A percentile compares a stretch with the other conserved stretches of the same genome.
phyloP scores from a whole-genome alignment of 768 basidiomycete species.

The Termitomyces sp. region DNA sequence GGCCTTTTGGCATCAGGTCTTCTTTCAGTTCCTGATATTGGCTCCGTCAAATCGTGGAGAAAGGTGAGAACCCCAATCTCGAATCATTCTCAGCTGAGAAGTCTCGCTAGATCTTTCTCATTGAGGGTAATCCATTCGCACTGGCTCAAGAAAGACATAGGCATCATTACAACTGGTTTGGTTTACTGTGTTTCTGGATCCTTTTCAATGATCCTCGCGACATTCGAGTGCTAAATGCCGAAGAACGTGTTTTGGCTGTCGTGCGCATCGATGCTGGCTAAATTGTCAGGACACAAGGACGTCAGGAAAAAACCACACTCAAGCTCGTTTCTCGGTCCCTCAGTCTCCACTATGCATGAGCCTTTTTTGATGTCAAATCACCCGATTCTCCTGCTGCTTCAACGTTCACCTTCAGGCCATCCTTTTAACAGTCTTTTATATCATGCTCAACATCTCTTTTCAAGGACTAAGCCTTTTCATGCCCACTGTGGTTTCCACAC shows the following conservation, averaged over 20 bases:
- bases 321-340: constrained; percentile 29
- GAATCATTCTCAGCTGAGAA: background rate
- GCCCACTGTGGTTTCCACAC: constrained; percentile 44
- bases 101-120: constrained; percentile 35
- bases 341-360: constrained; percentile 30
- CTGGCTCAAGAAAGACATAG: constrained; percentile 3
- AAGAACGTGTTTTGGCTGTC: constrained; percentile 34
- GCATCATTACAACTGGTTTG: constrained; percentile 38
- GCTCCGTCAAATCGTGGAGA: constrained; percentile 31
- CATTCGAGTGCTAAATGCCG: constrained; percentile 30
- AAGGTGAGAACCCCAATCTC: constrained; percentile 24
- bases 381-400: background rate
- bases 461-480: constrained; percentile 28
- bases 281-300: constrained; percentile 25
- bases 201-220: constrained; percentile 35
- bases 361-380: background rate
- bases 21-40: constrained; percentile 31
- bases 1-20: constrained; percentile 38
- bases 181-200: constrained; percentile 32
- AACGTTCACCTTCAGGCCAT: constrained; percentile 15
- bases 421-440: constrained; percentile 22
- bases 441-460: constrained; percentile 29
- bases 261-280: constrained; percentile 36
- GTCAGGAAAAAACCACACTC: constrained; percentile 30
- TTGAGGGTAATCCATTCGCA: constrained; percentile 31